Base-by-base conservation (phyloP, 2,329 filamentous ascomycete species). In the Sarocladiaceae sp. region DNA sequence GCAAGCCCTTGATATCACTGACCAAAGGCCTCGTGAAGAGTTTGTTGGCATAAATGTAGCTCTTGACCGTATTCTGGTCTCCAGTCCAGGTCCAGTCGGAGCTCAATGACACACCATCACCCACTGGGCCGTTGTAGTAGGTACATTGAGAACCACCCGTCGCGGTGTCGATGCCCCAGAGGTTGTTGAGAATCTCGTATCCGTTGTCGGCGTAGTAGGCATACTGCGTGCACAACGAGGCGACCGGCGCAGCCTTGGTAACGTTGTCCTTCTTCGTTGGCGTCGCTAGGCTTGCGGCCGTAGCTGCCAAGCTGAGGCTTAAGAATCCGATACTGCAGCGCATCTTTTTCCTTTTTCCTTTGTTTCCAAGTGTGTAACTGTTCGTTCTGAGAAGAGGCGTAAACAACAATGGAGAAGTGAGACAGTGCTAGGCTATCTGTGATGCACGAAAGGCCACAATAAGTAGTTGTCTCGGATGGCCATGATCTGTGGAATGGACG, bases 41-140 rank as follows among this genome's bases (percentile, higher is more conserved):
- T 5, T 57, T 53, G 47, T 64, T 65, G 11, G 59, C 60, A 45
- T 71, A 69, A 33, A 66, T 61, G 49, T 62, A 72, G 44, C 65
- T 69, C 57, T 72, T 72, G 29, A 73, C 68, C 29, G 61, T 55
- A 49, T 55, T 50, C 13, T 52, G 45, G 15, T 55, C 58, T 33
- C 68, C 68, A 6, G 56, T 46, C 68, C 68, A 71, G 15, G 59
- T 60, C 65, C 64, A 72, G 15, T 58, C 57, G 9, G 67, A 63
- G 49, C 61, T 57, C 64, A 64, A 69, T 23, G 62, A 51, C 37
- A 72, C 57, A 3, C 55, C 61, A 50, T 43, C 52, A 46, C 58
- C 61, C 6, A 44, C 34, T 40, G 48, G 58, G 31, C 57, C 50
- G n/a, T 57, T 60, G 24, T 70, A 54, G 24, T 61, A 60, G 4